Base-by-base conservation (phyloP, 768 basidiomycete species). In the Rhodotorula graminis region DNA sequence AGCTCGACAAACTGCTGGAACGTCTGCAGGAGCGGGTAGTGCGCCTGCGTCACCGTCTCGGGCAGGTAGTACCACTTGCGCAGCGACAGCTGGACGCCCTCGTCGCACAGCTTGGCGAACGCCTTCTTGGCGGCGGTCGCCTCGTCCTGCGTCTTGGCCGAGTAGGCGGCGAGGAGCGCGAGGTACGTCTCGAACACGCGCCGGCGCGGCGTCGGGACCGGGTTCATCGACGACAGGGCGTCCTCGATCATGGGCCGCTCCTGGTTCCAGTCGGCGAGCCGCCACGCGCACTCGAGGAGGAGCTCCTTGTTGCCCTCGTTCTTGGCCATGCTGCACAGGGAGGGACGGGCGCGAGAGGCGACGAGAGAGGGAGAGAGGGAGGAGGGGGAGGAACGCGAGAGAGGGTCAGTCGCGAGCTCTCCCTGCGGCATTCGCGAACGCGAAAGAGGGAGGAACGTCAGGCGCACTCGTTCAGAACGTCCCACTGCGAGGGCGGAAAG, bases 1-100 rank as follows among this genome's bases (percentile, higher is more conserved):
- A 99, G 85, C 81, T 99, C 96, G 53, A 99, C 94, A 76, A 96
- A 96, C 80, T 98, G 96, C 81, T 99, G 96, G 84, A 98, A 99
- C 80, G 96, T 91, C 80, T 98, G 94, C 44, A 99, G 84, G 42
- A 99, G 84, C 8, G 96, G 94, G 21, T 98, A 86, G 80, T 99
- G 96, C 5, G 93, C 93, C n/a, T 87, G 85, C 3, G 93, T 93
- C 59, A 97, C 85, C 61, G 92, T 87, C 21, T 87, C 84, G 8
- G 96, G 96, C 8, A 99, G 84, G 64, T 88, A 88, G 66, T 90
- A 87, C 96, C 96, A 99, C 85, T 98, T 99, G 33, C 93, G 88
- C 23, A 99, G 86, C 8, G 95, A 89, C 40, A 98, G 84, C 78
- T 99, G 96, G 87, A 95, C 95, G 14, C 93, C 93, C 75, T 97